phyloP scores from a whole-genome alignment of 1,284 basidiomycete genomes.

The Sutorius eximius region DNA sequence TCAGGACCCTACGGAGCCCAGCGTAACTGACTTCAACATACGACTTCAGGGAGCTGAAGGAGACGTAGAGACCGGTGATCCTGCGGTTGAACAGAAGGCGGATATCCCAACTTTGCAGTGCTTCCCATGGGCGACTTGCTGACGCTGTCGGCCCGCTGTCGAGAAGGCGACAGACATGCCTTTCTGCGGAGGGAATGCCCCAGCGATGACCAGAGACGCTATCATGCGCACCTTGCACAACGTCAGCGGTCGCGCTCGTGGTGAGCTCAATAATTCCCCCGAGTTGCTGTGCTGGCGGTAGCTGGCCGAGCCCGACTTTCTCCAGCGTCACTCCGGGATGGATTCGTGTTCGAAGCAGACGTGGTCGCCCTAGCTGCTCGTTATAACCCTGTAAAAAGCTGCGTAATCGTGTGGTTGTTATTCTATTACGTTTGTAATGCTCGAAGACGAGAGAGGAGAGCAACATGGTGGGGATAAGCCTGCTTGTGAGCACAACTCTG shows the following conservation, averaged over 20 bases:
- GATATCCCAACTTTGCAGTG: constrained; percentile 78
- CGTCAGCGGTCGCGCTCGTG: neutral
- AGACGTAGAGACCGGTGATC: constrained; percentile 86
- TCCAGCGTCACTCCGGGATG: constrained; percentile 30
- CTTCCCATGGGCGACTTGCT: constrained; percentile 45
- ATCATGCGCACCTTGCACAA: constrained; percentile 23
- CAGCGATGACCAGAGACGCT: constrained; percentile 36
- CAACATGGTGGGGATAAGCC: no score
- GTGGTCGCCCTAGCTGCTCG: constrained; percentile 49
- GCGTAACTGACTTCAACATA: constrained; percentile 94
- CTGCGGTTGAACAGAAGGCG: constrained; percentile 90
- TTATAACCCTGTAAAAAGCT: no score
- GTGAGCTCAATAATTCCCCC: constrained; percentile 16
- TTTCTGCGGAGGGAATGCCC: constrained; percentile 54
- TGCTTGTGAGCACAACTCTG: no score
- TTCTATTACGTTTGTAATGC: no score
- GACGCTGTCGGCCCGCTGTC: constrained; percentile 20
- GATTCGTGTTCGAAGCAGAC: constrained; percentile 50
- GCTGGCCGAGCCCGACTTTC: constrained; percentile 39
- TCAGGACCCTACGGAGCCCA: constrained; percentile 94
- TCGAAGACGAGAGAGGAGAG: no score
- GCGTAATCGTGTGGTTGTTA: no score
- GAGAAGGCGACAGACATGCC: constrained; percentile 36
- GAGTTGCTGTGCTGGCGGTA: constrained; percentile 27
- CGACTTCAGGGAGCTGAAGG: constrained; percentile 80